A percentile compares a stretch with the other conserved stretches of the same genome.
phyloP scores from a whole-genome alignment of 768 basidiomycete species.

The Austroboletus festivus region DNA sequence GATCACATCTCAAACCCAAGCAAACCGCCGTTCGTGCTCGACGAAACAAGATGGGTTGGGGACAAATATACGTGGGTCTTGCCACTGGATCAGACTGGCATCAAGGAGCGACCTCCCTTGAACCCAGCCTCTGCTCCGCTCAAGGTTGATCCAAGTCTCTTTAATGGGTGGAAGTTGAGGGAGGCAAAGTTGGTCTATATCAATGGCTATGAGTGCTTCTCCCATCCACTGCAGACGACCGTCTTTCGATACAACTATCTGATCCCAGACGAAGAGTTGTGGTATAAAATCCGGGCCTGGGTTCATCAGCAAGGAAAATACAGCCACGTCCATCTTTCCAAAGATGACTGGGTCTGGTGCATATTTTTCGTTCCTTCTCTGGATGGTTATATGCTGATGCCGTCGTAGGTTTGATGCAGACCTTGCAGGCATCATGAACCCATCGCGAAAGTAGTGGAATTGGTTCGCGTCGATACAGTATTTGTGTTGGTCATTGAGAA shows the following conservation, averaged over 20 bases:
- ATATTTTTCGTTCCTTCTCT: conserved; percentile 1
- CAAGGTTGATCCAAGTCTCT: conserved; percentile 12
- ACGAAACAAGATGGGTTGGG: conserved; percentile 28
- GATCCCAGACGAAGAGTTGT: conserved; percentile 11
- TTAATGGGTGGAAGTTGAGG: conserved; percentile 20
- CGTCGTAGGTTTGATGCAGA: conserved; percentile 22
- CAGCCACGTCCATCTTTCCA: background rate
- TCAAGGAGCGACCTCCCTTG: conserved; percentile 9
- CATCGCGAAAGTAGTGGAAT: background rate
- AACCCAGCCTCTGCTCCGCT: conserved; percentile 12
- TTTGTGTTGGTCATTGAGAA: too few relatives aligned
- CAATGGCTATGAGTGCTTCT: background rate
- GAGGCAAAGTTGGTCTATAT: fast-evolving
- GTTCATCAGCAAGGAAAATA: conserved; percentile 2
- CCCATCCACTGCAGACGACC: conserved; percentile 11
- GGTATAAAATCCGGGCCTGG: conserved; percentile 3
- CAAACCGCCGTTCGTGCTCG: conserved; percentile 18
- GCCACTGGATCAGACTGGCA: conserved; percentile 23
- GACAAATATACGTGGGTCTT: conserved; percentile 33
- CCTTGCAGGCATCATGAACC: conserved; percentile 9
- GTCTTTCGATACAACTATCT: conserved; percentile 27
- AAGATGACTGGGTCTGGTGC: conserved; percentile 21
- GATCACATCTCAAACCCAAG: background rate
- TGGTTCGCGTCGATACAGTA: too few relatives aligned
- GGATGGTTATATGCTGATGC: background rate